Conservation (phyloP, 2,329 filamentous ascomycete genomes). For the Xylaria sp. region DNA sequence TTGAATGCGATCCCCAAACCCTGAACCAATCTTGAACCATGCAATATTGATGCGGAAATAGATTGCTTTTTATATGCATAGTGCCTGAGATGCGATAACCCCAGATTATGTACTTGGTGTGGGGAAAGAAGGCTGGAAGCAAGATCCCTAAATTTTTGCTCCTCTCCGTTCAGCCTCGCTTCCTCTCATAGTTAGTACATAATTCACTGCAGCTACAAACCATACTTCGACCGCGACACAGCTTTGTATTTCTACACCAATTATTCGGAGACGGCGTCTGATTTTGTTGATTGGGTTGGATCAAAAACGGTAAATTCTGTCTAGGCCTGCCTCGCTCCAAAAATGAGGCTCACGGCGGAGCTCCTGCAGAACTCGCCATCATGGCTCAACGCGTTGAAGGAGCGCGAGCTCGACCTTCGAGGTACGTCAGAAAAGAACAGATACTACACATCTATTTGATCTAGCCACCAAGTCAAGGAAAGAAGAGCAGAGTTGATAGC, state of each 20-base stretch:
- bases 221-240: not conserved
- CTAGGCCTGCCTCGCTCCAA: slow-evolving; percentile 16
- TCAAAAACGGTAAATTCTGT: slow-evolving; percentile 35
- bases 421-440: slow-evolving; percentile 97
- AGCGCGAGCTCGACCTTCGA: slow-evolving; percentile 99
- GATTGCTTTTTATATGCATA: not conserved
- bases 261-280: not conserved
- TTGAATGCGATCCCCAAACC: too few species aligned
- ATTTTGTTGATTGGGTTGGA: not conserved
- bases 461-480: slow-evolving; percentile 39
- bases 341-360: slow-evolving; percentile 95
- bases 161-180: slow-evolving; percentile 35
- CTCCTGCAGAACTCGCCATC: slow-evolving; percentile 94
- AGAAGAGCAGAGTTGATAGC: slow-evolving; percentile 86
- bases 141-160: slow-evolving; percentile 27
- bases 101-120: slow-evolving; percentile 13
- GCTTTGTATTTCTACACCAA: not conserved
- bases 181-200: not conserved
- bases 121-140: slow-evolving; percentile 30
- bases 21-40: too few species aligned
- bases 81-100: not conserved
- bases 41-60: not conserved
- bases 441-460: slow-evolving; percentile 77
- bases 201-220: slow-evolving; percentile 2
- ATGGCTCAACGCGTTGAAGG: slow-evolving; percentile 98